These are phyloP conservation scores for Citrus medica DNA, from an alignment of 345 rosid species.

Conservation along the genomic window DNA sequence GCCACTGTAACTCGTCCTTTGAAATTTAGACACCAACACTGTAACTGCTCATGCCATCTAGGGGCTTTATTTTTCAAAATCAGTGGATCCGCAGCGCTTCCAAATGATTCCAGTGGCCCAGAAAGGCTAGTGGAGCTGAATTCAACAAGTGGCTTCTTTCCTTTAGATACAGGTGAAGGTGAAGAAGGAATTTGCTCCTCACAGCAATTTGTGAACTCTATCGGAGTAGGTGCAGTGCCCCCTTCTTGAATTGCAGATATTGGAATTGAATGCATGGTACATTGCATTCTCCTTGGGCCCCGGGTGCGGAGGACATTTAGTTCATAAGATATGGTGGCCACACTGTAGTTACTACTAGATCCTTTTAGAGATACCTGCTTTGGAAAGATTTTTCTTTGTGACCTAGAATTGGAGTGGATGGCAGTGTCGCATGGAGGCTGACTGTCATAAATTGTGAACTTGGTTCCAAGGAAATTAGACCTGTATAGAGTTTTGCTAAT, in stretches of 20 bases:
- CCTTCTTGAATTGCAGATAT: conserved; percentile 65
- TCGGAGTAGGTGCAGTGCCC: conserved; percentile 50
- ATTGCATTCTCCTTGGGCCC: conserved; percentile 93
- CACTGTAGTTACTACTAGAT: conserved; percentile 34
- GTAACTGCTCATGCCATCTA: conserved; percentile 96
- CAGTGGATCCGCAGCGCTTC: conserved; percentile 34
- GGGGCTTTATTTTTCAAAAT: conserved; percentile 84
- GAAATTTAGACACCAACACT: conserved; percentile 92
- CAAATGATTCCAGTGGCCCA: conserved; percentile 17
- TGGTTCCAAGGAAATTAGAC: conserved; percentile 92
- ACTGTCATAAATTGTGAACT: conserved; percentile 67
- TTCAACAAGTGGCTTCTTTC: conserved; percentile 36
- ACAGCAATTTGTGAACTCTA: conserved; percentile 30
- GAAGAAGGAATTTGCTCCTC: conserved; percentile 18
- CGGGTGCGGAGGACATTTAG: conserved; percentile 79
- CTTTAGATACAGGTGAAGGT: conserved; percentile 23
- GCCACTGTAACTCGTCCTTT: conserved; percentile 93
- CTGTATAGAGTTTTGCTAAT: conserved; percentile 34
- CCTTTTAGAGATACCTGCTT: conserved; percentile 44
- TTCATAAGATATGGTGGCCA: conserved; percentile 65
- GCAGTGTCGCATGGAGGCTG: conserved; percentile 45
- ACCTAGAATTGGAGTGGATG: conserved; percentile 24
- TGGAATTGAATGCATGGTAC: conserved; percentile 65
- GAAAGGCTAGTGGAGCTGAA: conserved; percentile 35
- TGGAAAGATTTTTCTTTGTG: conserved; percentile 31